Evolutionary conservation across 1,284 basidiomycete species (phyloP).

Genomic region (Malassezia sympodialis): DNA sequence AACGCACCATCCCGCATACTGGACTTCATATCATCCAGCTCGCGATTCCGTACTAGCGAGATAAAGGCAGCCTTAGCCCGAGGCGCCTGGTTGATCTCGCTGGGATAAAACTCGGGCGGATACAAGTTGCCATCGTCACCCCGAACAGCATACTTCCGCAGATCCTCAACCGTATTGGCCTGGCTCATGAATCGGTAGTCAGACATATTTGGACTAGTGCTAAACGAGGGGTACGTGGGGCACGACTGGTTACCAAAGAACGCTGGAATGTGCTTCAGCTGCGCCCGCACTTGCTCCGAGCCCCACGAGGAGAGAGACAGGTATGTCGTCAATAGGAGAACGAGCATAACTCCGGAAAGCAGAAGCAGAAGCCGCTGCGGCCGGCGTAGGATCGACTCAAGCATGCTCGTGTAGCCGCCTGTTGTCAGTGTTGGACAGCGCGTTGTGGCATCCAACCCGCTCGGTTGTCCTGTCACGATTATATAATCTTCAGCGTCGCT

Average conservation of each 20-base stretch:
- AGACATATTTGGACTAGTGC: neutral
- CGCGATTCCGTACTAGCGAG: constrained; percentile 43
- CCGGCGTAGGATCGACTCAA: constrained; percentile 13
- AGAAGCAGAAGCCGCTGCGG: constrained; percentile 15
- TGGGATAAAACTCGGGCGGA: constrained; percentile 37
- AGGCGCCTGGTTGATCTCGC: constrained; percentile 32
- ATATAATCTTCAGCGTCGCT: neutral
- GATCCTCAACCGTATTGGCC: constrained; percentile 29
- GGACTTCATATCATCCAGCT: constrained; percentile 36
- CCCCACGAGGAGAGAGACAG: constrained; percentile 11
- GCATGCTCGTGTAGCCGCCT: constrained; percentile 4
- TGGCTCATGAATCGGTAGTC: constrained; percentile 9
- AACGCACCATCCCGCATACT: constrained; percentile 27
- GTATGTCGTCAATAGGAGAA: constrained; percentile 11
- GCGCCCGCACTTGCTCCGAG: constrained; percentile 4
- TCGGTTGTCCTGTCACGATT: neutral
- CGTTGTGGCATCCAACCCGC: neutral
- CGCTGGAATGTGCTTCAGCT: constrained; percentile 7
- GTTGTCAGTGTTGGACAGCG: neutral
- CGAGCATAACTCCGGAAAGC: constrained; percentile 7
- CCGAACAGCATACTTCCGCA: constrained; percentile 29
- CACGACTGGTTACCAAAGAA: constrained; percentile 4
- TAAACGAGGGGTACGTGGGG: neutral
- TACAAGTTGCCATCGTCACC: constrained; percentile 43
- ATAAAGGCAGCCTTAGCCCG: constrained; percentile 48